Evolutionary conservation across 192 early-diverging fungal species (phyloP).

Genomic region (Entophlyctis luteolus): DNA sequence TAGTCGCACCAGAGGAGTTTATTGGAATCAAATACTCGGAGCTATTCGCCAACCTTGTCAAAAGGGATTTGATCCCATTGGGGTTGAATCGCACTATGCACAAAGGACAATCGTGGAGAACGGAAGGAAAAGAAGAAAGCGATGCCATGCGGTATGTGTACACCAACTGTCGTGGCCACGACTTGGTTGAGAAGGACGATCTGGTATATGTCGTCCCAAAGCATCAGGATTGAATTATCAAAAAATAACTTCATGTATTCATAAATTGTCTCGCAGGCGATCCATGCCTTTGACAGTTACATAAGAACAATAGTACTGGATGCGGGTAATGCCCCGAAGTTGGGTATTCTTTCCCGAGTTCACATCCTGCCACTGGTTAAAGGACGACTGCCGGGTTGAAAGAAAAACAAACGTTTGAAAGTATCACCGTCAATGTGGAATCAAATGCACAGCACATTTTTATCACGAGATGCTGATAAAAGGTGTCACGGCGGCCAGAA

Average conservation of each 20-base stretch:
- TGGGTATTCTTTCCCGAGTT: too few relatives aligned
- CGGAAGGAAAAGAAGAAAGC: neutral
- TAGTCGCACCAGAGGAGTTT: conserved; percentile 21
- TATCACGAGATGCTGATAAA: too few relatives aligned
- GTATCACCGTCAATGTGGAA: too few relatives aligned
- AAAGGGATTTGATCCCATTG: conserved; percentile 38
- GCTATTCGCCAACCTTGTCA: conserved; percentile 27
- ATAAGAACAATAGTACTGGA: too few relatives aligned
- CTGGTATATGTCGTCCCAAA: conserved; percentile 35
- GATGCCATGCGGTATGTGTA: conserved; percentile 45
- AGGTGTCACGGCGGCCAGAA: too few relatives aligned
- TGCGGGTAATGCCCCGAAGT: too few relatives aligned
- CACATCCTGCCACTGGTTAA: too few relatives aligned
- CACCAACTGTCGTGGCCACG: conserved; percentile 45
- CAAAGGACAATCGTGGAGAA: neutral
- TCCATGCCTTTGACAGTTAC: too few relatives aligned
- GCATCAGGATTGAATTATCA: neutral
- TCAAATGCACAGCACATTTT: too few relatives aligned
- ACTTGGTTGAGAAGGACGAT: conserved; percentile 40
- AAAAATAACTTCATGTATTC: neutral
- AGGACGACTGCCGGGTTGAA: too few relatives aligned
- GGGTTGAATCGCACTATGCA: conserved; percentile 38
- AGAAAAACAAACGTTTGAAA: too few relatives aligned
- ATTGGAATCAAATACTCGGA: conserved; percentile 33
- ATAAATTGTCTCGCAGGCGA: too few relatives aligned